Evolutionary conservation across 1,139 yeast species (phyloP), one percentile per base, ranked within the genome.

Genomic region (Suhomyces kunorum): DNA sequence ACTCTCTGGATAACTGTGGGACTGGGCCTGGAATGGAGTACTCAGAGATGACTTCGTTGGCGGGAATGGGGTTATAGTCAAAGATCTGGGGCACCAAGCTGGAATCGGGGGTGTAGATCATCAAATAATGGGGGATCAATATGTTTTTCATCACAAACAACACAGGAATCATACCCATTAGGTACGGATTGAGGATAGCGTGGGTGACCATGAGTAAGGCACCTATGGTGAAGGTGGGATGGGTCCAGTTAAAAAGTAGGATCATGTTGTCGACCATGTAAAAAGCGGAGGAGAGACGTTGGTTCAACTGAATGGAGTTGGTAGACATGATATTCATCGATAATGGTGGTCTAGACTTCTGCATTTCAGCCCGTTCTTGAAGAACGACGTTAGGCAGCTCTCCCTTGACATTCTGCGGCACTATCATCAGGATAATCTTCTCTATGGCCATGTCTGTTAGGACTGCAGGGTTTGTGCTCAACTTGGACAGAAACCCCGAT

Each of bases 1-100:
- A 88, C 57, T 88, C 96, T 39, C 87, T 73, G 14, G 92, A 81
- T 36, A 86, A 71, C 56, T 87, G 88, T 2, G 92, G 87, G 3
- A 83, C 86, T 0, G 95, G 95, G 45, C 77, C 79, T 1, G 95
- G 94, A 1, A 74, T 51, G 9, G 64, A 70, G 11, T 76, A 68
- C 6, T 66, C 64, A 33, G 66, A 59, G 30, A 85, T 51, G 0
- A 78, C 47, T 2, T 82, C 83, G 7, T 63, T 64, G 2, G 83
- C 73, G 3, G 87, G 82, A 0, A 71, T 58, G 5, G 83, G 83
- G 54, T 81, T 80, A 6, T 49, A 45, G 12, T 61, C 69, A 12
- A 66, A 28, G 47, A 53, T 35, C 11, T 45, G 51, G 9, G 53
- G 48, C 20, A 60, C 49, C 14, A 53, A 30, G 1, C 66, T 53